These are phyloP conservation scores for Peziza echinospora DNA, from an alignment of 495 filamentous ascomycete species.

Conservation along the genomic window DNA sequence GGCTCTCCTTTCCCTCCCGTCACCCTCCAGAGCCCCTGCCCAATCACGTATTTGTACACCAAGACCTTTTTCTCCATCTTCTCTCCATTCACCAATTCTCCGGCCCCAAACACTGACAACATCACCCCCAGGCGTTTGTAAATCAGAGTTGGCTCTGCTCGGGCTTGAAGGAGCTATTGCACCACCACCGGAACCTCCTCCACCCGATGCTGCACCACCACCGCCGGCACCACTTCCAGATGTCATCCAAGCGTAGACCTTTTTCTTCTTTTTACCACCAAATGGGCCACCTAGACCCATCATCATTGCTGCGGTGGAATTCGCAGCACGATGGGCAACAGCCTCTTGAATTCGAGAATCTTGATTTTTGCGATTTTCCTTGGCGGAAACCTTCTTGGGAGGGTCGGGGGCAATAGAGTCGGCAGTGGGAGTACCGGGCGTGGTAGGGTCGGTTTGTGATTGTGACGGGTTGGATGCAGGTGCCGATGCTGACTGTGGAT, in stretches of 20 bases:
- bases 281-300: slow-evolving; percentile 26
- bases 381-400: slow-evolving; percentile 18
- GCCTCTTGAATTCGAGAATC: slow-evolving; percentile 30
- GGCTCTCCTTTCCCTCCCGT: slow-evolving; percentile 32
- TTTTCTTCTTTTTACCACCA: slow-evolving; percentile 33
- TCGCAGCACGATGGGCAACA: slow-evolving; percentile 33
- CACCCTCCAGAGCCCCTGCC: slow-evolving; percentile 39
- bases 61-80: slow-evolving; percentile 37
- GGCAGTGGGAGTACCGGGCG: slow-evolving; percentile 5
- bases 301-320: slow-evolving; percentile 32
- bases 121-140: not conserved
- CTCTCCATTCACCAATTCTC: slow-evolving; percentile 38
- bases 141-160: slow-evolving; percentile 1
- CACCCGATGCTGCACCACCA: slow-evolving; percentile 14
- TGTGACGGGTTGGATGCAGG: not conserved
- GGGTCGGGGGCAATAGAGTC: slow-evolving; percentile 2
- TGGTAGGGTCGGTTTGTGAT: not conserved
- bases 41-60: slow-evolving; percentile 52
- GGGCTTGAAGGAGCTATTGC: no score
- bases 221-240: slow-evolving; percentile 22
- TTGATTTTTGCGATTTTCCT: slow-evolving; percentile 37
- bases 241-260: slow-evolving; percentile 38
- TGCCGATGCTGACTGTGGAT: not conserved
- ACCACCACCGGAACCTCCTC: slow-evolving; percentile 14
- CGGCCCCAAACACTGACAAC: slow-evolving; percentile 8